Evolutionary conservation across 306 rosid genomes (phyloP), one percentile per base, ranked within the genome.

Genomic region (Lathyrus oleraceus): DNA sequence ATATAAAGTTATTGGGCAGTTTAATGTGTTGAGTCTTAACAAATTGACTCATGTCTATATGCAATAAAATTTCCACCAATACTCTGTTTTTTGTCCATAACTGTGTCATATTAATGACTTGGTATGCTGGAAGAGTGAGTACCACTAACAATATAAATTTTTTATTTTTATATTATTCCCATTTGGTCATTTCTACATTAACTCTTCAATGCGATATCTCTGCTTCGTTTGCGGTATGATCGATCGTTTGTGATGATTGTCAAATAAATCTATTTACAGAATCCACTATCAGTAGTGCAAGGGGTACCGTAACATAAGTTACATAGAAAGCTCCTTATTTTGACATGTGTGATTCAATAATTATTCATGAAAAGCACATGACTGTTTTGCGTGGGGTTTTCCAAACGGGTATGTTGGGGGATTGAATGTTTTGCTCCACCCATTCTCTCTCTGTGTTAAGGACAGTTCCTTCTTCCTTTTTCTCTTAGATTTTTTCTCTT

Each of bases 171-270:
- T 65, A 19, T 12, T 73, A 53, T 40, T 65, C 36, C 52, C 40
- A 5, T 67, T 11, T 21, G 58, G n/a, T 20, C 23, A 35, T 49
- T 52, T 68, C 28, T 25, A 25, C 28, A 47, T 35, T 19, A 51
- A 36, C 51, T 68, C 49, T 35, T 7, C 21, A 25, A 25, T 14
- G 7, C 19, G 63, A 52, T 36, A 68, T 45, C 38, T 6, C 63
- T 51, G 19, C 51, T 38, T 5, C 32, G 63, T 52, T 30, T 21
- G 48, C 51, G 8, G 21, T 20, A 52, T 19, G 10, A 12, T 67
- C 35, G 63, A 35, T 51, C 30, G 35, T 68, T 68, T 25, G 28
- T 48, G 30, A 67, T 35, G 72, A 68, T 35, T 68, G 49, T 51
- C 23, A 51, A 51, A 51, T 20, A 8, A 36, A 68, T 68, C 73